A percentile compares a stretch with the other conserved stretches of the same genome.
Conservation (phyloP, 2,329 filamentous ascomycete species). For the Alternaria triticina region DNA sequence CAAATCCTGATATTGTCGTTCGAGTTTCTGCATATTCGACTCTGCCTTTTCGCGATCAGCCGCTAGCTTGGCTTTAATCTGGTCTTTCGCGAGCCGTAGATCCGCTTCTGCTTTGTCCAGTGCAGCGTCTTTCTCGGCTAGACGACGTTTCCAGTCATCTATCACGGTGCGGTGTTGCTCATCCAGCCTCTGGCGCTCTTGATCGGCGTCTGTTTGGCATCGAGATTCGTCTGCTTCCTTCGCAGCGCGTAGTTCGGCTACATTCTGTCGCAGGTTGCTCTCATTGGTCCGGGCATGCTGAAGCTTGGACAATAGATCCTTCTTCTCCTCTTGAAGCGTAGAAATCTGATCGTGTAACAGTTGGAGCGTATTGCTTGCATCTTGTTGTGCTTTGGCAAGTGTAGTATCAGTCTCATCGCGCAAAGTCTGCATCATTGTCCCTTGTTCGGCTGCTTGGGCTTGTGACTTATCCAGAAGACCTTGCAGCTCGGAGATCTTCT, state of each 20-base stretch:
- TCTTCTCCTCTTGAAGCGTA: slow-evolving; percentile 17
- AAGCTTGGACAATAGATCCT: slow-evolving; percentile 11
- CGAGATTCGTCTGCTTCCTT: slow-evolving; percentile 12
- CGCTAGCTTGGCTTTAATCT: slow-evolving; percentile 20
- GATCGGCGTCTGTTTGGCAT: not conserved
- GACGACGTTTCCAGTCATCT: slow-evolving; percentile 9
- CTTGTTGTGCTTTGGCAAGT: slow-evolving; percentile 4
- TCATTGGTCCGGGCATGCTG: slow-evolving; percentile 15
- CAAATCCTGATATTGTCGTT: not conserved
- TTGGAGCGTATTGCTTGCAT: slow-evolving; percentile 11
- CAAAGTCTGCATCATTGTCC: slow-evolving; percentile 12
- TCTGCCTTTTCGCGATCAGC: slow-evolving; percentile 15
- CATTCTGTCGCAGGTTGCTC: slow-evolving; percentile 13
- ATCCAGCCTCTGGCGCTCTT: slow-evolving; percentile 1
- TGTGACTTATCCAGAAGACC: slow-evolving; percentile 9
- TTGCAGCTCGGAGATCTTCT: slow-evolving; percentile 6
- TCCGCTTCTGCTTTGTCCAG: slow-evolving; percentile 24
- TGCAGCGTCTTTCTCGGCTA: slow-evolving; percentile 14
- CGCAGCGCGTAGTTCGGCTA: slow-evolving; percentile 10
- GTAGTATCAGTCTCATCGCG: slow-evolving; percentile 16
- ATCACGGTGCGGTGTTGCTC: slow-evolving; percentile 12
- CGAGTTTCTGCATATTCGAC: not conserved
- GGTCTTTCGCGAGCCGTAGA: slow-evolving; percentile 11
- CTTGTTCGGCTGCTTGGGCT: slow-evolving; percentile 14
- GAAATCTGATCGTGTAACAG: not conserved